A percentile compares a stretch with the other conserved stretches of the same genome.
Evolutionary conservation across 78 protist species (phyloP).

Genomic region (Isochrysis galbana): DNA sequence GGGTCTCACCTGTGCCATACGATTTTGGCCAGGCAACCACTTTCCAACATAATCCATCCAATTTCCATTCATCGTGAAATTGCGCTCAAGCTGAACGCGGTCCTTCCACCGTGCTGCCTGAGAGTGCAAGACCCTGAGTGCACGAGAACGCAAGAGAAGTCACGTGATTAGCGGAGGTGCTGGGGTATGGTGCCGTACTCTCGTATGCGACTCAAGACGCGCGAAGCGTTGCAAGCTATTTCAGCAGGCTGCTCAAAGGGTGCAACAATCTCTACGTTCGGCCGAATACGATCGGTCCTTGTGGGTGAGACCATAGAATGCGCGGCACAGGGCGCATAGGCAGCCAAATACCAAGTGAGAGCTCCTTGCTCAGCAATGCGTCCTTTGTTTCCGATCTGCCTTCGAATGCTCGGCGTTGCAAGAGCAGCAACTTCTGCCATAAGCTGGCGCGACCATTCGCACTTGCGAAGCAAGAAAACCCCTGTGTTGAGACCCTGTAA

Average conservation of each 20-base stretch:
- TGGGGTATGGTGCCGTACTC: too few species aligned
- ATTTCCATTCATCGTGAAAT: background rate
- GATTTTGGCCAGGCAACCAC: background rate
- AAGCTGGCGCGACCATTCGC: constrained; percentile 24
- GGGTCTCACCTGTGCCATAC: too few species aligned
- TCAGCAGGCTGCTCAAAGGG: too few species aligned
- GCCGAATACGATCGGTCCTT: too few species aligned
- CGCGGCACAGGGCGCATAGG: too few species aligned
- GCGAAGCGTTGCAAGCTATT: too few species aligned
- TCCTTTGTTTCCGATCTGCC: constrained; percentile 8
- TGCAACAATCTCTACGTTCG: too few species aligned
- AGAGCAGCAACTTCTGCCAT: constrained; percentile 19
- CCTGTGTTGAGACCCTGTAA: constrained; percentile 9
- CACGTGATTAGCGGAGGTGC: too few species aligned
- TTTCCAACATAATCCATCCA: background rate
- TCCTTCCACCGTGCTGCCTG: background rate
- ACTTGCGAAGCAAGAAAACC: constrained; percentile 15
- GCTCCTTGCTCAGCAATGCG: constrained; percentile 20
- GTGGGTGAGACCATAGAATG: too few species aligned
- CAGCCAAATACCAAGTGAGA: constrained; percentile 6
- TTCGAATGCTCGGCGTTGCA: background rate
- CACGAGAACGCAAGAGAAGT: too few species aligned
- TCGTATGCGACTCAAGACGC: too few species aligned
- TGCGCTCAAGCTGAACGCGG: constrained; percentile 12
- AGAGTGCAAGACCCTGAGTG: background rate